Conservation (phyloP, 2,329 filamentous ascomycete species). For the Xylariaceae sp. region DNA sequence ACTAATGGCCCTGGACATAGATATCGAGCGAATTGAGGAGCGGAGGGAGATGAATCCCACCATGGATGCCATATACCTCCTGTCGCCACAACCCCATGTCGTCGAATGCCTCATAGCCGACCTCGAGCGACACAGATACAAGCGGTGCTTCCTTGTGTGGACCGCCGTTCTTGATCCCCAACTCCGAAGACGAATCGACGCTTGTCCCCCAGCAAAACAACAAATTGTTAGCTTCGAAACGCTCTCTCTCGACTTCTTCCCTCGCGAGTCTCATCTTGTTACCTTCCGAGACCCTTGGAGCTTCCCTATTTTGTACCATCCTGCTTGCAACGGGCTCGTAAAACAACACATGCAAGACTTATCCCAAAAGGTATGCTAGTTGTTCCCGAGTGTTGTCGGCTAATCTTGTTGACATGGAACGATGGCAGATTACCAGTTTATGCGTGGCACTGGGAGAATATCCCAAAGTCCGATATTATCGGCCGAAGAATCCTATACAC, state of each 20-base stretch:
- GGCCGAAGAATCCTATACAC: conserved; percentile 66
- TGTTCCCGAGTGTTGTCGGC: background rate
- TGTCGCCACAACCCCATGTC: conserved; percentile 79
- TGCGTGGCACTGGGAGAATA: conserved; percentile 93
- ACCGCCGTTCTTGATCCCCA: conserved; percentile 66
- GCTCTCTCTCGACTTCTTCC: conserved; percentile 81
- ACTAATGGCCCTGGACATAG: conserved; percentile 42
- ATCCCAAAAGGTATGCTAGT: conserved; percentile 68
- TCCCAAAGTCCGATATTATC: conserved; percentile 87
- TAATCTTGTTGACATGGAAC: conserved; percentile 12
- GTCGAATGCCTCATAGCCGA: conserved; percentile 93
- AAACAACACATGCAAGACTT: conserved; percentile 75
- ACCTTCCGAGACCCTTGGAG: conserved; percentile 95
- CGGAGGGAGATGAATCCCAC: conserved; percentile 74
- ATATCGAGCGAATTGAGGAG: conserved; percentile 91
- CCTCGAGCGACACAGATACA: conserved; percentile 78
- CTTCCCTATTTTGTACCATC: conserved; percentile 88
- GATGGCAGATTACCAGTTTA: conserved; percentile 66
- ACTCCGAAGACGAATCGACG: conserved; percentile 68
- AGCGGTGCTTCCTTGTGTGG: conserved; percentile 77
- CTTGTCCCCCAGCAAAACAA: conserved; percentile 60
- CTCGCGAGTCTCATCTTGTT: conserved; percentile 83
- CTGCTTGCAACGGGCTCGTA: conserved; percentile 78
- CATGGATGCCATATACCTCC: conserved; percentile 92
- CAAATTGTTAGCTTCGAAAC: conserved; percentile 77